These are phyloP conservation scores for Cynara cardunculus DNA, from an alignment of 129 eudicot species.

Conservation along the genomic window DNA sequence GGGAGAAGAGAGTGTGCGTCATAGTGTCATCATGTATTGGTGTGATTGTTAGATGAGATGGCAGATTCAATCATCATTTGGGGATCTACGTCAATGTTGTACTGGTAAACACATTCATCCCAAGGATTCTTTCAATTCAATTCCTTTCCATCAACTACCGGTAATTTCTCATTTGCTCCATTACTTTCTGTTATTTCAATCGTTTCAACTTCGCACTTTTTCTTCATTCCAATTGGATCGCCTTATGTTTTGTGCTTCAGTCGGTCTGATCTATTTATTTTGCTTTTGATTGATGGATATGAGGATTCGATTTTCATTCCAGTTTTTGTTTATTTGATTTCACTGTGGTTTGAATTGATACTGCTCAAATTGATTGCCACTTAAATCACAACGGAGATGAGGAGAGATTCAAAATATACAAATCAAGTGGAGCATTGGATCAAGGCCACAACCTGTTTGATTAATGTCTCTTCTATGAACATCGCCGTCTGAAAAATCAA, in stretches of 20 bases:
- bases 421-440: background rate
- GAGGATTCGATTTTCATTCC: background rate
- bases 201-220: background rate
- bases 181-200: background rate
- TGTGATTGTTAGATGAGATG: background rate
- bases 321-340: background rate
- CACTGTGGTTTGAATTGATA: background rate
- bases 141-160: background rate
- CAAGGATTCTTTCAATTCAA: background rate
- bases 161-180: conserved; percentile 8
- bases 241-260: background rate
- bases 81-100: background rate
- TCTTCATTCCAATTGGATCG: background rate
- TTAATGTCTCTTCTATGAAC: background rate
- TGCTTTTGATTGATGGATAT: background rate
- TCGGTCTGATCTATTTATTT: background rate
- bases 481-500: background rate
- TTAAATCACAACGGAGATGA: conserved; percentile 7
- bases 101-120: background rate
- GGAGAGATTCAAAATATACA: background rate
- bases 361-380: background rate
- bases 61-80: background rate
- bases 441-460: background rate
- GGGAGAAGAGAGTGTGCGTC: background rate
- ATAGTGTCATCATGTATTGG: background rate